Base-by-base conservation (phyloP, 2,329 filamentous ascomycete genomes). In the Talaromyces sp. region DNA sequence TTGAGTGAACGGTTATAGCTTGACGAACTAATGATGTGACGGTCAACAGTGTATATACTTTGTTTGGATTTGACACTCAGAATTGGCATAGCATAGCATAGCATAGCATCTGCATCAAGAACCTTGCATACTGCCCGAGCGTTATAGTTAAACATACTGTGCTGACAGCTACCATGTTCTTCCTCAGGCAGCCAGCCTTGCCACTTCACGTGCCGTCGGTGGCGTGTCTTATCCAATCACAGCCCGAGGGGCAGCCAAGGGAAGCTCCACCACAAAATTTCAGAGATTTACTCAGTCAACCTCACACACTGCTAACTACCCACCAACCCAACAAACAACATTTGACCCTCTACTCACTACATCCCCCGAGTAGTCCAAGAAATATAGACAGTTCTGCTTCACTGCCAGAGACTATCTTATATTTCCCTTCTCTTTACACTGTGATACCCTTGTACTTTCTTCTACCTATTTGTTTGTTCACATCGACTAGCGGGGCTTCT, bases 1-100 rank as follows among this genome's bases (percentile, higher is more conserved):
- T 72, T 80, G 22, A 75, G 77, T 74, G 68, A 59, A 25, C 31
- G 31, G 33, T 37, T 25, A 56, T 27, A n/a, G 47, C 31, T 17
- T 17, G 47, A 56, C n/a, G 31, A 37, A 22, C 15, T 35, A 37
- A 56, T 3, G 52, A 56, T 54, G 35, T 15, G n/a, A 25, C n/a
- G 52, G 19, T 50, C 9, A 37, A 22, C 25, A 39, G 10, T 56
- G 33, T 39, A 56, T 17, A 22, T 39, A 56, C 35, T 9, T 33
- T 39, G 10, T 56, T 56, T n/a, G 17, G 25, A 52, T 31, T 17
- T 49, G 15, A 22, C 10, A 11, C 10, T 50, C 15, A 50, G 47
- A 22, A 13, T 50, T 35, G 8, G 15, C 27, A 22, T 56, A 37
- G 50, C 17, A 35, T 54, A 19, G 43, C 45, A 27, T 35, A 22